Percentiles rank a stretch among this genome's conserved stretches.
phyloP scores from a whole-genome alignment of 78 protist species.

The Chrysochromulina tobinii region DNA sequence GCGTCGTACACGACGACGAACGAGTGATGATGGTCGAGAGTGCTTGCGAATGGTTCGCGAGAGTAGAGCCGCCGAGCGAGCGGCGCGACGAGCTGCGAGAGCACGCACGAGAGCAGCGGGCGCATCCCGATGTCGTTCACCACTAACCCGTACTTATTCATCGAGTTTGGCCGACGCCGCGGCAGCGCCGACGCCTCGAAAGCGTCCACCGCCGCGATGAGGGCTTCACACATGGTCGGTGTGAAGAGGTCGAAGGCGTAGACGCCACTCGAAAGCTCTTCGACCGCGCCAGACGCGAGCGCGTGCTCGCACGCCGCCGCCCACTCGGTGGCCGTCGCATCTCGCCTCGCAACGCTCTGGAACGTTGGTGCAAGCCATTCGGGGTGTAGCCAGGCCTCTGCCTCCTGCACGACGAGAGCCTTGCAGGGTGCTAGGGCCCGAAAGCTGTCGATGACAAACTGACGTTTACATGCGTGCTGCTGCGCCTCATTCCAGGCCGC shows the following conservation, averaged over 20 bases:
- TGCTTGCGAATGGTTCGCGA: not conserved
- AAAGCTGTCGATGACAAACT: too few species aligned
- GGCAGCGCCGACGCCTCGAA: slow-evolving; percentile 56
- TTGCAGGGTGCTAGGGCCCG: too few species aligned
- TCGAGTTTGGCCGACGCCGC: slow-evolving; percentile 62
- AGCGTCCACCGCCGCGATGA: slow-evolving; percentile 60
- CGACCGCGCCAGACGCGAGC: not conserved
- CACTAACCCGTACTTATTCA: slow-evolving; percentile 74
- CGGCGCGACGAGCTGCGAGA: not conserved
- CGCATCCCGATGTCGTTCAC: slow-evolving; percentile 68
- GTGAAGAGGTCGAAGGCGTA: not conserved
- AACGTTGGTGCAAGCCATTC: too few species aligned
- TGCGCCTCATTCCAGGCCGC: too few species aligned
- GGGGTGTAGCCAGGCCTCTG: too few species aligned
- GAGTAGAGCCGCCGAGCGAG: not conserved
- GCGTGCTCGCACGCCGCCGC: too few species aligned
- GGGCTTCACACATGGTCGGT: not conserved
- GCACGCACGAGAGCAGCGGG: not conserved
- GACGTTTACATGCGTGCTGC: too few species aligned
- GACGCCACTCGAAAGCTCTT: not conserved
- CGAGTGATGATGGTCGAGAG: slow-evolving; percentile 60
- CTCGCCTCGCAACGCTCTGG: too few species aligned
- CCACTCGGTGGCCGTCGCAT: too few species aligned
- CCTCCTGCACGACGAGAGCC: too few species aligned
- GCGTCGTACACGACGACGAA: slow-evolving; percentile 64